Base-by-base conservation (phyloP, 2,329 filamentous ascomycete genomes). In the Drechmeria coniospora region DNA sequence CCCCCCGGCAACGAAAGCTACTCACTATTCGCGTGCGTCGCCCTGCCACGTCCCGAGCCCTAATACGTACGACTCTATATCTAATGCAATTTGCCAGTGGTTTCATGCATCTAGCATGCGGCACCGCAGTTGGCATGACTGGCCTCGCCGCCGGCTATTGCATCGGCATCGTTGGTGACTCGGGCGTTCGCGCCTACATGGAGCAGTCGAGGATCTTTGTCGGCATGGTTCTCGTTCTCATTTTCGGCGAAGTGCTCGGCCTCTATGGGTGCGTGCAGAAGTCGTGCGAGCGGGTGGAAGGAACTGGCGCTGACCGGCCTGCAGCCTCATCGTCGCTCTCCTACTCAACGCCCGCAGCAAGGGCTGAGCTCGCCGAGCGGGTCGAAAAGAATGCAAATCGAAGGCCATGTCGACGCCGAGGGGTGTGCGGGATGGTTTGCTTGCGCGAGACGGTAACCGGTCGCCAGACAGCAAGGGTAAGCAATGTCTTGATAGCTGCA, bases 181-280 rank as follows among this genome's bases (percentile, higher is more conserved):
- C 76, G 57, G 86, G 90, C 35, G 87, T 95, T 29, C 75, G 90
- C 43, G 76, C 84, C 32, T 95, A 92, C 61, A 93, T 98, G 84
- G 74, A 83, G 46, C 90, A 98, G 56, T 92, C 81, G 27, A 73
- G 87, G 37, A 79, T 98, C 40, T 98, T 94, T 44, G 90, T 98
- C 27, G 90, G 90, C 54, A 95, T 95, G 90, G 87, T 98, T 25
- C 61, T 98, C 45, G 95, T 95, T 42, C 68, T 95, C 37, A 98
- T 98, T 70, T 98, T 98, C 51, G 90, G 83, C 32, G 90, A 98
- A 65, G 90, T 98, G 12, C 53, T 98, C 50, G 90, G 90, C 53
- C 75, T 98, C 18, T 98, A 98, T 47, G 90, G 90, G 83, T 93
- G 65, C 41, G 77, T 52, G 10, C 20, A 21, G 12, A 11, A 6